Evolutionary conservation across 2,329 filamentous ascomycete species (phyloP).

Genomic region (Penicillium sp.): DNA sequence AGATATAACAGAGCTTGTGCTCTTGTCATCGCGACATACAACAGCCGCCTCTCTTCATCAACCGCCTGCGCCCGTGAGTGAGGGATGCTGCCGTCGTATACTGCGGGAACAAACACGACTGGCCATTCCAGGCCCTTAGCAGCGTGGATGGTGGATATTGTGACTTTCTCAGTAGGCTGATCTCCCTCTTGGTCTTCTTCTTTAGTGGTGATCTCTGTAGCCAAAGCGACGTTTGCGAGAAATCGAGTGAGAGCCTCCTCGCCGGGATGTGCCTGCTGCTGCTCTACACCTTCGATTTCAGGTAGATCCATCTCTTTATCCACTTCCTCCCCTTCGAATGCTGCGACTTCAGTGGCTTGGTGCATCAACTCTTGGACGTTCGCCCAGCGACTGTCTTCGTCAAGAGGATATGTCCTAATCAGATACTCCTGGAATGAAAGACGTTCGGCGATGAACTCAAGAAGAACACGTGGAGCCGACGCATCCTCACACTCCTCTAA

Average conservation of each 20-base stretch:
- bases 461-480: conserved; percentile 46
- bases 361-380: conserved; percentile 86
- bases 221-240: conserved; percentile 84
- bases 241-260: conserved; percentile 72
- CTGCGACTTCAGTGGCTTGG: conserved; percentile 68
- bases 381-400: conserved; percentile 74
- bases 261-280: conserved; percentile 49
- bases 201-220: conserved; percentile 61
- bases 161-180: conserved; percentile 59
- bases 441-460: conserved; percentile 59
- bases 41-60: conserved; percentile 79
- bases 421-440: conserved; percentile 72
- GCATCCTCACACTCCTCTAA: conserved; percentile 45
- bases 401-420: conserved; percentile 65
- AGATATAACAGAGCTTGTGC: conserved; percentile 83
- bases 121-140: conserved; percentile 97
- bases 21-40: conserved; percentile 96
- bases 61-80: conserved; percentile 80
- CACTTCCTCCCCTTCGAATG: conserved; percentile 53
- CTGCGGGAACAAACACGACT: conserved; percentile 84
- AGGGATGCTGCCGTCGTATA: conserved; percentile 86
- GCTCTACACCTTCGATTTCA: conserved; percentile 66
- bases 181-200: conserved; percentile 55
- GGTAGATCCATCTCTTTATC: conserved; percentile 54
- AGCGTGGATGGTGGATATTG: conserved; percentile 92